phyloP scores from a whole-genome alignment of 768 basidiomycete species.

The Mycena pura region DNA sequence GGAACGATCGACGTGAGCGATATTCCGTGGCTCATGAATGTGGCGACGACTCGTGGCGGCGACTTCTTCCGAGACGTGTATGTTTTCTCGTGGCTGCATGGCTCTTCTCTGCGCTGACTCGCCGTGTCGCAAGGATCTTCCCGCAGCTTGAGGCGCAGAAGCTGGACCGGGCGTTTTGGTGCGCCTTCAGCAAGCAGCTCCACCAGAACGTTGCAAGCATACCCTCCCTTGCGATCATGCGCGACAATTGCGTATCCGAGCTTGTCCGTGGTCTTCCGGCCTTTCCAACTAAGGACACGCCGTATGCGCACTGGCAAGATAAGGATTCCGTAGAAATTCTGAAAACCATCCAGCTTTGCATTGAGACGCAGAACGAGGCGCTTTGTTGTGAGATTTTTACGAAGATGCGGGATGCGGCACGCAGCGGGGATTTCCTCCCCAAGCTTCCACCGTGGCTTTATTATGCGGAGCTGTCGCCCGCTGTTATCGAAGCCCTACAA shows the following conservation, averaged over 20 bases:
- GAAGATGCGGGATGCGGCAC: slow-evolving; percentile 3
- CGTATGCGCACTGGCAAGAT: not conserved
- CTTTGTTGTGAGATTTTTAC: not conserved
- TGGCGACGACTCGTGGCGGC: slow-evolving; percentile 3
- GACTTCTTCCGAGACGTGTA: slow-evolving; percentile 17
- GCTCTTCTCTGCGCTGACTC: not conserved
- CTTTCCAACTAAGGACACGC: no score
- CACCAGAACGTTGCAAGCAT: not conserved
- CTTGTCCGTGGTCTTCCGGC: not conserved
- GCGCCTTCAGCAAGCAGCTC: not conserved
- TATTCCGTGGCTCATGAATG: slow-evolving; percentile 12
- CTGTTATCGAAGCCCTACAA: not conserved
- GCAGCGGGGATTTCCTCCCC: not conserved
- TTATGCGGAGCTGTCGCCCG: not conserved
- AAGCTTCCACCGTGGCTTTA: slow-evolving; percentile 15
- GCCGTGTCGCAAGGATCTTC: not conserved
- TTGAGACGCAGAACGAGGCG: not conserved
- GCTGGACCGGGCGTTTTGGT: slow-evolving; percentile 1
- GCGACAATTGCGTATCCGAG: not conserved
- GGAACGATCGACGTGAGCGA: slow-evolving; percentile 1
- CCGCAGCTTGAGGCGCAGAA: slow-evolving; percentile 3
- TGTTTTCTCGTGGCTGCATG: not conserved
- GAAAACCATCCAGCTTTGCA: slow-evolving; percentile 9
- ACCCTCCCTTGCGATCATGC: no score
- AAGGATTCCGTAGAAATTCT: not conserved